A percentile compares a stretch with the other conserved stretches of the same genome.
These are phyloP conservation scores for Juncus effusus DNA, from an alignment of 176 grass and related monocot genomes.

Conservation along the genomic window DNA sequence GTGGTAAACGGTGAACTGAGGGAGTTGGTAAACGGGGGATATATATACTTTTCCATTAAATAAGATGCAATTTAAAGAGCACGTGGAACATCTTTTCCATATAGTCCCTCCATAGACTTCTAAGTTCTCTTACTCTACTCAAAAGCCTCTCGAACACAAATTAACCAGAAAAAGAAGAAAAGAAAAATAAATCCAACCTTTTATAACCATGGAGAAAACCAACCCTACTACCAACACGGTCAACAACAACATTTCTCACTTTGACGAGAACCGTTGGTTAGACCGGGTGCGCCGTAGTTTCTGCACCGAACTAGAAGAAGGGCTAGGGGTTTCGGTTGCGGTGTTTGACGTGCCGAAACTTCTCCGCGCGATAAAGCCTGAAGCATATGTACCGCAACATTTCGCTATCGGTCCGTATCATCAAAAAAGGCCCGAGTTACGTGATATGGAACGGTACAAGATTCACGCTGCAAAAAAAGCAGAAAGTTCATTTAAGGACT, in stretches of 20 bases:
- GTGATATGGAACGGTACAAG: conserved; percentile 78
- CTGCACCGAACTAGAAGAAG: conserved; percentile 40
- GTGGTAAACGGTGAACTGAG: too few species aligned
- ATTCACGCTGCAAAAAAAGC: conserved; percentile 50
- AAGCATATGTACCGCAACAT: conserved; percentile 58
- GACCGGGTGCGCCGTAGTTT: conserved; percentile 44
- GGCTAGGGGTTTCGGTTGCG: conserved; percentile 43
- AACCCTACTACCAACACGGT: too few species aligned
- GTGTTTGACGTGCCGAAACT: conserved; percentile 64
- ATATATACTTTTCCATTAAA: too few species aligned
- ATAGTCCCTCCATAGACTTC: too few species aligned
- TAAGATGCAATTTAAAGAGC: too few species aligned
- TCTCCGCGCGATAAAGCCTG: conserved; percentile 46
- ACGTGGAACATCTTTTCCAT: too few species aligned
- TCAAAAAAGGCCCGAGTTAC: conserved; percentile 57
- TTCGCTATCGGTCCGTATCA: conserved; percentile 65
- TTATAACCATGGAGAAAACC: too few species aligned
- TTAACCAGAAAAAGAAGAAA: too few species aligned
- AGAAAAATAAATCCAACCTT: too few species aligned
- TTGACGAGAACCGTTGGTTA: conserved; percentile 71
- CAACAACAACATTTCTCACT: conserved; percentile 17
- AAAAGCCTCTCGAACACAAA: too few species aligned
- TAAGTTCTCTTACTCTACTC: too few species aligned
- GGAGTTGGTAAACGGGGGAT: too few species aligned
- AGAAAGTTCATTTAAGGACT: conserved; percentile 33